A percentile compares a stretch with the other conserved stretches of the same genome.
phyloP scores from a whole-genome alignment of 2,329 filamentous ascomycete species.

The Fonsecaea multimorphosa region DNA sequence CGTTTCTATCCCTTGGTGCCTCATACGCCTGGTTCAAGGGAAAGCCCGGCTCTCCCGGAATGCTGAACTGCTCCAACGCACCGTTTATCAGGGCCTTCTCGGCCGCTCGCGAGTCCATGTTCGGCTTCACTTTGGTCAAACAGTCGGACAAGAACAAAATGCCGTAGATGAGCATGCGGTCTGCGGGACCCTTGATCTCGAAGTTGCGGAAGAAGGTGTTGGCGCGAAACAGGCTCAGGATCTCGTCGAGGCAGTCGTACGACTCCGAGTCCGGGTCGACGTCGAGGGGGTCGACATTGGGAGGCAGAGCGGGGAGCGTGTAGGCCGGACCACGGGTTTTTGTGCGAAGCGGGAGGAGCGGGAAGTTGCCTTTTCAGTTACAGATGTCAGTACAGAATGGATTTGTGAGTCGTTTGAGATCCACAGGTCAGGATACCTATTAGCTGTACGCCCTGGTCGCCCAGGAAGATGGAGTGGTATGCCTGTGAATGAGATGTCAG shows the following conservation, averaged over 20 bases:
- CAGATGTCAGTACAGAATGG: conserved; percentile 4
- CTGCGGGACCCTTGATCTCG: conserved; percentile 94
- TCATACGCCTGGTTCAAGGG: conserved; percentile 98
- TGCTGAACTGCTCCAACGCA: conserved; percentile 92
- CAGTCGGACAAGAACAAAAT: conserved; percentile 95
- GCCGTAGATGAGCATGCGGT: conserved; percentile 93
- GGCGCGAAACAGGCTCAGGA: conserved; percentile 88
- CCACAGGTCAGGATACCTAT: conserved; percentile 56
- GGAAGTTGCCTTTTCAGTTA: conserved; percentile 75
- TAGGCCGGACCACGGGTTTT: conserved; percentile 95
- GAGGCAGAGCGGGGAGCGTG: conserved; percentile 71
- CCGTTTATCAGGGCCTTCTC: conserved; percentile 83
- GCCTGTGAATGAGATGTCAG: conserved; percentile 62
- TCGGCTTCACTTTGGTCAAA: conserved; percentile 82
- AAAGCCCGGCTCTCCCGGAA: conserved; percentile 91
- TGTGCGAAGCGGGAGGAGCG: conserved; percentile 90
- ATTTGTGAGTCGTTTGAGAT: not conserved
- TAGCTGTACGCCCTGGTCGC: conserved; percentile 73
- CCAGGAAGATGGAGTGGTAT: conserved; percentile 95
- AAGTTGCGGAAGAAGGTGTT: conserved; percentile 99
- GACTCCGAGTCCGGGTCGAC: conserved; percentile 84
- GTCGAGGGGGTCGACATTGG: conserved; percentile 58
- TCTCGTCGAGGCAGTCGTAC: conserved; percentile 96
- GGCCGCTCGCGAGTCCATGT: conserved; percentile 68
- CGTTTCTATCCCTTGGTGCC: conserved; percentile 81